Evolutionary conservation across 2,329 filamentous ascomycete genomes (phyloP), one percentile per base, ranked within the genome.

Genomic region (Fusarium tuaranense): DNA sequence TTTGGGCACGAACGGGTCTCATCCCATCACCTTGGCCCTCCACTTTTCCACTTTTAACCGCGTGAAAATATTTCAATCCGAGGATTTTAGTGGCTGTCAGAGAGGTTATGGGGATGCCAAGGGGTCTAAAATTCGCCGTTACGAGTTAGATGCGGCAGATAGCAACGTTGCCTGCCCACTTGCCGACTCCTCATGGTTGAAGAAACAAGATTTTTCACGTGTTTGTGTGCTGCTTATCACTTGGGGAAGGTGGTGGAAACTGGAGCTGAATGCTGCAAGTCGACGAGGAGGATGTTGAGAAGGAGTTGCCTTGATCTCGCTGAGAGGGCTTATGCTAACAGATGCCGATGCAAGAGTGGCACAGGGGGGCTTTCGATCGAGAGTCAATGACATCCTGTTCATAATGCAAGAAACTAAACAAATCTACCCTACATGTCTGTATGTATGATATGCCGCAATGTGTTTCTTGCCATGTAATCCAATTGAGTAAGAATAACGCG

Each of bases 21-120:
- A 55, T 55, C 51, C 18, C 27, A 55, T 55, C 27, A 32, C 51
- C 27, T 4, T 32, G 27, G 27, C 27, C 51, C 27, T 55, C 51
- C 51, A 55, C 51, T 55, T 32, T 55, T 55, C 51, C 51, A 55
- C 51, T 55, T 55, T 55, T 55, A 55, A 55, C 51, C 51, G 51
- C 18, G 27, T 55, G 51, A 32, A 55, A 32, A 55, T 14, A 32
- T 32, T 55, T 8, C 27, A 32, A 13, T 20, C 27, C 7, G 18
- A 55, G 27, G 27, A 32, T 55, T 30, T 55, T n/a, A 55, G 27
- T 55, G 51, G 51, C 2, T 32, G 12, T 32, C 7, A 32, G 6
- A n/a, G 12, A 14, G 51, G 27, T 55, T 55, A 32, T 55, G 51
- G 51, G 27, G 18, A 32, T 55, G 51, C 18, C 27, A 55, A 55